Evolutionary conservation across 768 basidiomycete species (phyloP), one percentile per base, ranked within the genome.

Genomic region (Strobilomyces confusus): DNA sequence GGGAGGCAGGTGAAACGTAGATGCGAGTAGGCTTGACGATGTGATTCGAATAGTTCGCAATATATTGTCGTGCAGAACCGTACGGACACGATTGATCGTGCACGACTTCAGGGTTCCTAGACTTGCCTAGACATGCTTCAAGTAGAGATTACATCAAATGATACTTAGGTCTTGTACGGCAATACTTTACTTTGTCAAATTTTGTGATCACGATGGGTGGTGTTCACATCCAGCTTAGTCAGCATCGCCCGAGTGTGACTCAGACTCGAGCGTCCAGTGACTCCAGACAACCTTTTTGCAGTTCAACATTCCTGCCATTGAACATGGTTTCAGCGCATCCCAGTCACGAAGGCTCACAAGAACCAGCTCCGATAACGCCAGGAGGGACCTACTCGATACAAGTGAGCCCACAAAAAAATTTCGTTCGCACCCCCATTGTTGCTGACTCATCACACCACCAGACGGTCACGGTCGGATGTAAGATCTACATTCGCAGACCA

Each of bases 401-500:
- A 73, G 90, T 87, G 68, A 69, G 83, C 41, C 42, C 64, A 42
- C 40, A 25, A 42, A 22, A 45, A 15, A 58, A 49, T 62, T 51
- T 58, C 60, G 58, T 66, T 69, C 68, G 69, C 59, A 56, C 64
- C 52, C 57, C 55, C 47, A 15, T 3, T 13, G 11, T 50, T 69
- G 68, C 68, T 69, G 69, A 71, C 68, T 69, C 68, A 72, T 68
- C 63, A 72, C 55, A 26, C 46, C 22, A 25, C 54, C 55, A 93
- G 94, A 87, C 84, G 33, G 84, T 98, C 61, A 80, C 83, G 55
- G 89, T 94, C 63, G 97, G 97, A 52, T 98, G 95, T 77, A 98
- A 98, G 75, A 82, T 99, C 67, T 94, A 87, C 73, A 91, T 95
- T 60, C 83, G 82, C 40, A 87, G 95, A 59, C 86, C 87, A 55